phyloP scores from a whole-genome alignment of 768 basidiomycete species.

The Xerocomellus amylosporus region DNA sequence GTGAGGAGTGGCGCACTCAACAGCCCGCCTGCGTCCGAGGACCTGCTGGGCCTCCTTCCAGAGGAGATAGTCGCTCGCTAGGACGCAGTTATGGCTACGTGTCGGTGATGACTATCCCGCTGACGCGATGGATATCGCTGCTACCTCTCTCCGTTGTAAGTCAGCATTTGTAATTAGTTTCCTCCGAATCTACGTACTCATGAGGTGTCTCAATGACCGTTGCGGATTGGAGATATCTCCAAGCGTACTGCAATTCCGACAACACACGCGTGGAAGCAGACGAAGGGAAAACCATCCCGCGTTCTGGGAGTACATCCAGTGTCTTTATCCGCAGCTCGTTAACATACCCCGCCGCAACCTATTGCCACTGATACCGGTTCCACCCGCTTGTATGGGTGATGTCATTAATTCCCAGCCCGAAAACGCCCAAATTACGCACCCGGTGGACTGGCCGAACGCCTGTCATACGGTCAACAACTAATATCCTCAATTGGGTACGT shows the following conservation, averaged over 20 bases:
- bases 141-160: conserved; percentile 18
- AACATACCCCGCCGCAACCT: conserved; percentile 12
- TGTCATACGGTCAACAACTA: conserved; percentile 49
- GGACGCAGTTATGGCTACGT: background rate
- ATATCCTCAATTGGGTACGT: conserved; percentile 46
- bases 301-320: conserved; percentile 10
- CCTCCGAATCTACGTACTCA: conserved; percentile 16
- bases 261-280: conserved; percentile 21
- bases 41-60: background rate
- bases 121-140: background rate
- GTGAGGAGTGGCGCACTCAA: background rate
- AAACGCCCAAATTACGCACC: conserved; percentile 10
- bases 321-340: conserved; percentile 7
- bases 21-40: conserved; percentile 1
- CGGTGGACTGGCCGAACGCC: conserved; percentile 44
- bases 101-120: background rate
- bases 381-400: conserved; percentile 24
- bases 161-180: conserved; percentile 3
- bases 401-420: conserved; percentile 28
- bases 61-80: background rate
- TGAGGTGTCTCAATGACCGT: conserved; percentile 17
- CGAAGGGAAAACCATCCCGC: conserved; percentile 13
- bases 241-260: conserved; percentile 12
- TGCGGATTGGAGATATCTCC: conserved; percentile 17
- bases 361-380: conserved; percentile 15